Conservation (phyloP, 257 asterid genomes). For the Gardenia jasminoides region DNA sequence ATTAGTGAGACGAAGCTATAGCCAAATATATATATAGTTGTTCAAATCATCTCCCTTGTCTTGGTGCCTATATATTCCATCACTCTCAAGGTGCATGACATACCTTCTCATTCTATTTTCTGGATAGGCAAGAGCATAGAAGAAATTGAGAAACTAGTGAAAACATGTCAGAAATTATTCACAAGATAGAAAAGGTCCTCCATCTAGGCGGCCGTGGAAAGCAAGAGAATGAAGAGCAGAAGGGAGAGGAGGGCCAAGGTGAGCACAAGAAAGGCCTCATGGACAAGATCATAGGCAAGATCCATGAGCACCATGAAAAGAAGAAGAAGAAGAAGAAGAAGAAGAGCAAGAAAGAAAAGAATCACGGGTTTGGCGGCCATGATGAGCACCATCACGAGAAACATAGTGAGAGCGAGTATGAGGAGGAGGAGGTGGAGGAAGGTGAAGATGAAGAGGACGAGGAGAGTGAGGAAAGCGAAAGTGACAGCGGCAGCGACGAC, state of each 20-base stretch:
- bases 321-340: conserved; percentile 4
- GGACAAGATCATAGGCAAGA: conserved; percentile 4
- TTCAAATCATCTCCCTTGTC: too few relatives aligned
- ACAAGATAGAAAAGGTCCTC: conserved; percentile 9
- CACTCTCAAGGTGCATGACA: too few relatives aligned
- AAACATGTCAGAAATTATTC: conserved; percentile 2
- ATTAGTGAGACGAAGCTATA: too few relatives aligned
- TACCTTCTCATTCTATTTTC: too few relatives aligned
- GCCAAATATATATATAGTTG: too few relatives aligned
- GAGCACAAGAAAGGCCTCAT: neutral
- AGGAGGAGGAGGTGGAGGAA: neutral
- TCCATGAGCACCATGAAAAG: neutral
- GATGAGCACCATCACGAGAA: neutral
- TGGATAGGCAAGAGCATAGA: too few relatives aligned
- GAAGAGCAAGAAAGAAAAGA: neutral
- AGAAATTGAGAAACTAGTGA: too few relatives aligned
- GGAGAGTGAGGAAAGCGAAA: neutral
- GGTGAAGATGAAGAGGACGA: too few relatives aligned
- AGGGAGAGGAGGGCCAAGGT: neutral
- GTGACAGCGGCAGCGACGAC: neutral
- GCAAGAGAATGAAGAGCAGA: neutral
- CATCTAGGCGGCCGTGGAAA: neutral
- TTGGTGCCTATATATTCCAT: too few relatives aligned
- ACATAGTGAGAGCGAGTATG: neutral
- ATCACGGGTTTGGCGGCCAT: neutral